Conservation (phyloP, 768 basidiomycete genomes). For the Boletus bicolor region DNA sequence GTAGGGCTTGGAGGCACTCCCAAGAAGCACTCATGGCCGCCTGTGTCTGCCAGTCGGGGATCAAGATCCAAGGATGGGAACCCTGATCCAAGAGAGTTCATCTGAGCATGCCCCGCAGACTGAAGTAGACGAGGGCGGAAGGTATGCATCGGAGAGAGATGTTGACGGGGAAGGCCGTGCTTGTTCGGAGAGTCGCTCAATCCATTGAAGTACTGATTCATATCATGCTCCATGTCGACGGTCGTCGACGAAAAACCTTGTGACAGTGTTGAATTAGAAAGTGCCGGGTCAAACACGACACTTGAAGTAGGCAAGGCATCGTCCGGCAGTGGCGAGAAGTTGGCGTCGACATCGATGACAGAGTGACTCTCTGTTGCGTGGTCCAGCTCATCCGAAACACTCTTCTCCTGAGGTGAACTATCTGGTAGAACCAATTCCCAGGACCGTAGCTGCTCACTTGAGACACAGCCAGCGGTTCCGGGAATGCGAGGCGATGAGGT, state of each 20-base stretch:
- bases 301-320: neutral
- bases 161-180: neutral
- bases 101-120: neutral
- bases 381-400: neutral
- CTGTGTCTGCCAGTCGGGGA: conserved; percentile 1
- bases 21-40: conserved; percentile 20
- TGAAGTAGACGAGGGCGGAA: conserved; percentile 10
- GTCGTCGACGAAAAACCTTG: neutral
- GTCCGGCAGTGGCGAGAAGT: neutral
- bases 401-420: neutral
- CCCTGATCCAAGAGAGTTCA: conserved; percentile 1
- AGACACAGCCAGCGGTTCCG: conserved; percentile 9
- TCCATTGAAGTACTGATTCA: conserved; percentile 29
- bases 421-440: conserved; percentile 16
- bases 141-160: neutral
- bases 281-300: neutral
- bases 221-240: conserved; percentile 22
- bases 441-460: conserved; percentile 4
- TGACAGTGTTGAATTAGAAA: neutral
- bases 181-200: conserved; percentile 23
- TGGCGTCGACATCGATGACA: neutral
- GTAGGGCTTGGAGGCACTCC: conserved; percentile 29
- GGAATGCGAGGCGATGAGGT: conserved; percentile 1
- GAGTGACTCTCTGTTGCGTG: neutral
- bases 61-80: conserved; percentile 9